Conservation (phyloP, 305 asterid genomes). For the Fraxinus floribunda region DNA sequence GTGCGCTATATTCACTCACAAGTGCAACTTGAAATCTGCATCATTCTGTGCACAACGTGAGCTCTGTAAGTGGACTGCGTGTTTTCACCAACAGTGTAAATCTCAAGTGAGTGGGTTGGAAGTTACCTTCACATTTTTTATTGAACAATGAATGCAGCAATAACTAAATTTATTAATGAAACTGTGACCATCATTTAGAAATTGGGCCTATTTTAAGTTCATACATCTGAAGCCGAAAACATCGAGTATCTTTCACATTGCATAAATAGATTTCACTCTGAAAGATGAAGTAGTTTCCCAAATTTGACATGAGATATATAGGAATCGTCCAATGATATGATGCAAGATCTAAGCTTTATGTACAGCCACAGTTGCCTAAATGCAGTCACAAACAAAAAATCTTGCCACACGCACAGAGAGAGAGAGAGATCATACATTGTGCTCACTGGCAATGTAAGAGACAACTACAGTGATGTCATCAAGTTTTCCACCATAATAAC, state of each 20-base stretch:
- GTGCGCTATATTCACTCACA: not conserved
- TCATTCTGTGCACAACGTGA: not conserved
- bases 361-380: not conserved
- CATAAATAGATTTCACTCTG: not conserved
- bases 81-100: not conserved
- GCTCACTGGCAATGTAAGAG: slow-evolving; percentile 64
- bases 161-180: not conserved
- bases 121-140: not conserved
- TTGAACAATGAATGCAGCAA: not conserved
- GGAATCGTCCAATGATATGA: not conserved
- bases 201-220: not conserved
- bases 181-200: not conserved
- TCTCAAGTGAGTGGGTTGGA: not conserved
- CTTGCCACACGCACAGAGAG: not conserved
- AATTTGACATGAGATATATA: not conserved
- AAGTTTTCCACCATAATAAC: slow-evolving; percentile 75
- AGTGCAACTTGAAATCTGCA: not conserved
- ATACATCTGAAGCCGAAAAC: not conserved
- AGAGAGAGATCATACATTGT: slow-evolving; percentile 45
- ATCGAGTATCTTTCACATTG: not conserved
- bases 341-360: not conserved
- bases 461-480: slow-evolving; percentile 94
- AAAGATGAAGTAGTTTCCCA: not conserved
- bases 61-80: not conserved
- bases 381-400: not conserved